phyloP scores from a whole-genome alignment of 2,329 filamentous ascomycete genomes.

The Scedosporium aurantiacum region DNA sequence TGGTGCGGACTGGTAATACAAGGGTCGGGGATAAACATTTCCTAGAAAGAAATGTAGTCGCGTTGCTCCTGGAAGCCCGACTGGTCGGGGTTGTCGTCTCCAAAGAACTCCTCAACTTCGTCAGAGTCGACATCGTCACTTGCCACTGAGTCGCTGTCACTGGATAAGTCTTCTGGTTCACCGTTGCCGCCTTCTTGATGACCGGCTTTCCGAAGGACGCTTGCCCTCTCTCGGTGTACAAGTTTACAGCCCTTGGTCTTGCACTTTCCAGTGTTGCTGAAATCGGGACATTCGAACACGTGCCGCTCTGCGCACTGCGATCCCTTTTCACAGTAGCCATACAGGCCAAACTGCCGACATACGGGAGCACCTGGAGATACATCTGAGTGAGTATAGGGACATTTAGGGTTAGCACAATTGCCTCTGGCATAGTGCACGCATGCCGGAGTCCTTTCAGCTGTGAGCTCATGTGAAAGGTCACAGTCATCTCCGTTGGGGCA shows the following conservation, averaged over 20 bases:
- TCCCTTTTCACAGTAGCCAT: constrained; percentile 84
- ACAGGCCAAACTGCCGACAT: constrained; percentile 71
- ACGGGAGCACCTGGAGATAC: constrained; percentile 68
- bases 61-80: constrained; percentile 45
- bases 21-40: constrained; percentile 5
- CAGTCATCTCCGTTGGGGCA: constrained; percentile 71
- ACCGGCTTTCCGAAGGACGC: constrained; percentile 60
- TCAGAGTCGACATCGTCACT: constrained; percentile 75
- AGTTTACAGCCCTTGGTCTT: constrained; percentile 71
- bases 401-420: constrained; percentile 77
- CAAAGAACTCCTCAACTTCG: constrained; percentile 55
- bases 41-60: constrained; percentile 43
- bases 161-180: constrained; percentile 61
- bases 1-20: neutral
- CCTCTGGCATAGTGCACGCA: constrained; percentile 87
- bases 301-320: constrained; percentile 69
- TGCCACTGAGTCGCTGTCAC: constrained; percentile 61
- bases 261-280: constrained; percentile 82
- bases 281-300: constrained; percentile 88
- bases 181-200: constrained; percentile 30
- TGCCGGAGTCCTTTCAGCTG: constrained; percentile 70
- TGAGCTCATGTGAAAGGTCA: constrained; percentile 82
- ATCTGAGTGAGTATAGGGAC: constrained; percentile 76
- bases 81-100: constrained; percentile 40
- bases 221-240: constrained; percentile 79